Base-by-base conservation (phyloP, 1,284 basidiomycete genomes). In the Crocinoboletus sp. region DNA sequence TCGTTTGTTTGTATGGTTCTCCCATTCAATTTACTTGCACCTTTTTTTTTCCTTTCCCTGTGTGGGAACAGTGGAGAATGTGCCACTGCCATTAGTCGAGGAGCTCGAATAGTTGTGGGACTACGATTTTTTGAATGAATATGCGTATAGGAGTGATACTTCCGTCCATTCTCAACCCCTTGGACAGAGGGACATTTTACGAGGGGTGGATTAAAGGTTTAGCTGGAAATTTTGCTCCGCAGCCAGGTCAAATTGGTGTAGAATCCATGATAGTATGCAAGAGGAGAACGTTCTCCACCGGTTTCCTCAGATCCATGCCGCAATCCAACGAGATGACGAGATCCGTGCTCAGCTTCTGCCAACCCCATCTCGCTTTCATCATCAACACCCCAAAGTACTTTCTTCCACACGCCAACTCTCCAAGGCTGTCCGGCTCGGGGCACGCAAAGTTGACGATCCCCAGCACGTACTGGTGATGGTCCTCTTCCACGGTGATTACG, bases 1-100 rank as follows among this genome's bases (percentile, higher is more conserved):
- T 50, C 58, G 32, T 38, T 41, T 50, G 38, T 51, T 17, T 23
- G 40, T 55, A 57, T 41, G 30, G 32, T 30, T 42, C 39, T n/a
- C 13, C 6, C 8, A 11, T n/a, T 10, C 36, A n/a, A 17, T 17
- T 40, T 20, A 43, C 8, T 20, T 22, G 20, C 8, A 4, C 16
- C n/a, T 30, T 5, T 12, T 22, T 22, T 15, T 36, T 16, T 10
- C n/a, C 15, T 9, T 29, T 38, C 27, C 37, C 17, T 34, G 24
- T 11, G 37, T 27, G 29, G 23, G n/a, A n/a, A n/a, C n/a, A 41
- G 32, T 22, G 29, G 55, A 22, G 33, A 31, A 17, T 49, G 52
- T 51, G 41, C 38, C 25, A 51, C 54, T n/a, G 11, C 11, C 13
- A 16, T 2, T 32, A 40, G 33, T 35, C 7, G 33, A 43, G 10